These are phyloP conservation scores for Parsonsia alboflavescens DNA, from an alignment of 257 asterid species.

Conservation along the genomic window DNA sequence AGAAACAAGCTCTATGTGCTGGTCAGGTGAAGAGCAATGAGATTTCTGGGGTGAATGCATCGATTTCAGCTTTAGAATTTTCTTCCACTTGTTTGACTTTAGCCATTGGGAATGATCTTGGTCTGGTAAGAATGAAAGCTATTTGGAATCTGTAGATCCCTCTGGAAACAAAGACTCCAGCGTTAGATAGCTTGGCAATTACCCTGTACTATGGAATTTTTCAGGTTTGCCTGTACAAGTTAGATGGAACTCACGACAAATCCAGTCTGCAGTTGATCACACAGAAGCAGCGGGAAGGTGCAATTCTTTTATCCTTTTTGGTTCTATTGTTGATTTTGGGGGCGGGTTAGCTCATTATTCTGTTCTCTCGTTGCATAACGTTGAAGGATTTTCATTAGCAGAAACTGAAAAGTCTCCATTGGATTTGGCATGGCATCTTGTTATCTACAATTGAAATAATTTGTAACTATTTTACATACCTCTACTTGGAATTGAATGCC, in stretches of 20 bases:
- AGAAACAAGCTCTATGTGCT: constrained; percentile 17
- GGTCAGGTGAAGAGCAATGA: constrained; percentile 48
- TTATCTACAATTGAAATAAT: background rate
- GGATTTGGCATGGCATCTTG: background rate
- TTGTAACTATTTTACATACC: background rate
- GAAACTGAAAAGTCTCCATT: background rate
- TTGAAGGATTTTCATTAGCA: background rate
- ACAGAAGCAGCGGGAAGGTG: constrained; percentile 56
- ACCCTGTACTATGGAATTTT: constrained; percentile 18
- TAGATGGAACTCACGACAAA: constrained; percentile 43
- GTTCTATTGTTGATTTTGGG: background rate
- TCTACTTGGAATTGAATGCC: too few species aligned
- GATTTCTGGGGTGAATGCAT: constrained; percentile 49
- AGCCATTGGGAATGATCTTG: constrained; percentile 81
- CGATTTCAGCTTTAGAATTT: constrained; percentile 70
- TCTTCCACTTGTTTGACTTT: constrained; percentile 50
- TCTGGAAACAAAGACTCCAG: background rate
- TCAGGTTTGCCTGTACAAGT: constrained; percentile 60
- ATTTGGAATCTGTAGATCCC: background rate
- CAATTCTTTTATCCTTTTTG: constrained; percentile 11
- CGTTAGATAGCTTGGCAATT: constrained; percentile 5
- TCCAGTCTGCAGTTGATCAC: constrained; percentile 42
- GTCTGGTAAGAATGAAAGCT: constrained; percentile 52
- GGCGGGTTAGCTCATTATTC: background rate
- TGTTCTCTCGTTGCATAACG: constrained; percentile 4